Evolutionary conservation across 768 basidiomycete genomes (phyloP).

Genomic region (Termitomyces sp.): DNA sequence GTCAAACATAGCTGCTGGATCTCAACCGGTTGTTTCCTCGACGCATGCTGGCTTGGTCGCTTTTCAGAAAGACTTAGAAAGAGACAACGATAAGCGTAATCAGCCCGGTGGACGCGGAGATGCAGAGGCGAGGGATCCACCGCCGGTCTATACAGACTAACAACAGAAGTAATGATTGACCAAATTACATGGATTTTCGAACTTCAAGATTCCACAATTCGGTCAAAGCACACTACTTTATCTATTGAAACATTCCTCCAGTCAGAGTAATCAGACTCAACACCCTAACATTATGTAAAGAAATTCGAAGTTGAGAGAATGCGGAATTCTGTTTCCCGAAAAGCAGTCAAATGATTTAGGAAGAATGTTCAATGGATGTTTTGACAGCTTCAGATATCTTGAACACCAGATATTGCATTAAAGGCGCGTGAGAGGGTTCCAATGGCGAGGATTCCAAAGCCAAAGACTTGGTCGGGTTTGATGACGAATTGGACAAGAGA

Average conservation of each 20-base stretch:
- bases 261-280: slow-evolving; percentile 1
- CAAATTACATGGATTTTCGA: not conserved
- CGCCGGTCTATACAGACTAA: not conserved
- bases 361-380: slow-evolving; percentile 5
- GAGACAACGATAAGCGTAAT: slow-evolving; percentile 11
- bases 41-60: not conserved
- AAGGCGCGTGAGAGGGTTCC: slow-evolving; percentile 14
- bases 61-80: not conserved
- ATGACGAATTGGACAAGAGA: slow-evolving; percentile 4
- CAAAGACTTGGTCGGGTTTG: not conserved
- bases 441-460: not conserved
- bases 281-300: not conserved
- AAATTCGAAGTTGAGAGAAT: not conserved
- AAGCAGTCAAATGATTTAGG: not conserved
- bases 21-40: not conserved
- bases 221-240: not conserved
- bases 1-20: not conserved
- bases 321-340: slow-evolving; percentile 6
- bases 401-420: slow-evolving; percentile 20
- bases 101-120: slow-evolving; percentile 7
- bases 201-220: not conserved
- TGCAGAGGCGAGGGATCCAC: slow-evolving; percentile 10
- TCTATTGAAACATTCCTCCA: not conserved
- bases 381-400: slow-evolving; percentile 19
- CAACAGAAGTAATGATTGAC: not conserved